These are phyloP conservation scores for Trametes cubensis DNA, from an alignment of 768 basidiomycete genomes.

Conservation along the genomic window DNA sequence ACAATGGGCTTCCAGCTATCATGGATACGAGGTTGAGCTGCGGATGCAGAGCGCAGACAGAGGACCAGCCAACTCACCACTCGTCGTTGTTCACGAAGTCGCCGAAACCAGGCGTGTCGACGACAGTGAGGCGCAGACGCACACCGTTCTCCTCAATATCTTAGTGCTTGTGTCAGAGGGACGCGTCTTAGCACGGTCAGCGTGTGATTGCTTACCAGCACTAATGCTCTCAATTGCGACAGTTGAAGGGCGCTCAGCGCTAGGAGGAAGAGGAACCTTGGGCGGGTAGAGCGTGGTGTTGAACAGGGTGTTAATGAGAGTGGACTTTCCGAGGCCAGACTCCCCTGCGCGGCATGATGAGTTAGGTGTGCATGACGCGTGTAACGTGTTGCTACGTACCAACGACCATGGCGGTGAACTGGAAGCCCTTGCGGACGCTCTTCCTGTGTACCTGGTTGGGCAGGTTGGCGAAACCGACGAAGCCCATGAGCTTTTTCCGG, in stretches of 20 bases:
- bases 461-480: constrained; percentile 95
- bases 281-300: constrained; percentile 93
- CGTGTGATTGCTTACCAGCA: constrained; percentile 65
- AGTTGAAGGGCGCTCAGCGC: constrained; percentile 86
- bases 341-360: constrained; percentile 62
- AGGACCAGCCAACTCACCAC: constrained; percentile 54
- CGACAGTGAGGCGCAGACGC: constrained; percentile 94
- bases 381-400: constrained; percentile 59
- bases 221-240: constrained; percentile 98
- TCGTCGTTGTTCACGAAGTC: constrained; percentile 99
- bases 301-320: constrained; percentile 98
- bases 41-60: constrained; percentile 25
- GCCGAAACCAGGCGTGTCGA: constrained; percentile 98
- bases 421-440: constrained; percentile 97
- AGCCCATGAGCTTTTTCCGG: constrained; percentile 94
- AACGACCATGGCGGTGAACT: constrained; percentile 99
- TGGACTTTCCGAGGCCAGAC: constrained; percentile 98
- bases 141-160: constrained; percentile 99
- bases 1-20: constrained; percentile 96
- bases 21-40: constrained; percentile 13
- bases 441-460: constrained; percentile 99
- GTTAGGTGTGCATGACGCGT: constrained; percentile 18
- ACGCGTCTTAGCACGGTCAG: background rate
- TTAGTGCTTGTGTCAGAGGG: constrained; percentile 35
- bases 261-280: constrained; percentile 82